Evolutionary conservation across 2,329 filamentous ascomycete genomes (phyloP).

Genomic region (Penicillium sclerotiorum): DNA sequence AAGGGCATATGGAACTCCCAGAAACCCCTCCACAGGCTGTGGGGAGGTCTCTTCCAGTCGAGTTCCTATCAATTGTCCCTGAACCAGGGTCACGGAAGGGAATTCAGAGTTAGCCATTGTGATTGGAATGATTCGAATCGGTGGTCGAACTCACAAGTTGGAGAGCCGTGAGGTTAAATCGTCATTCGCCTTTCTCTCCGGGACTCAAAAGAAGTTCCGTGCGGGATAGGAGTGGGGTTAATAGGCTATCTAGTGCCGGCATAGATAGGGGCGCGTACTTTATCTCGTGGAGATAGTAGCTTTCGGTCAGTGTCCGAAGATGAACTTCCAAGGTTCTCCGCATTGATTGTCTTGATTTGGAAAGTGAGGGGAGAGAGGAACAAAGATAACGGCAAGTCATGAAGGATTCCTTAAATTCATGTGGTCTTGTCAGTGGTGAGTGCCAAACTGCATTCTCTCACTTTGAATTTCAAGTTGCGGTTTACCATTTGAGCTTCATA

Average conservation of each 20-base stretch:
- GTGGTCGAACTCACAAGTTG: too few species aligned
- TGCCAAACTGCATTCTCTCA: too few species aligned
- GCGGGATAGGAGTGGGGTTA: constrained; percentile 20
- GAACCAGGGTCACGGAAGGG: constrained; percentile 24
- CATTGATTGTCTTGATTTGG: constrained; percentile 1
- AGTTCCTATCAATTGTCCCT: constrained; percentile 35
- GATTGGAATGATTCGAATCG: too few species aligned
- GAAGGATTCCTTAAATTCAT: too few species aligned
- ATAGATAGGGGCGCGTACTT: not conserved
- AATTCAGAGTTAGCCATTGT: not conserved
- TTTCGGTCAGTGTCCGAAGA: constrained; percentile 16
- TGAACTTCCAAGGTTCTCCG: constrained; percentile 8
- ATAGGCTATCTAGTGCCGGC: constrained; percentile 3
- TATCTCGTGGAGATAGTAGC: constrained; percentile 4
- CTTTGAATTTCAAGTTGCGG: too few species aligned
- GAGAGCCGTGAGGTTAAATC: too few species aligned
- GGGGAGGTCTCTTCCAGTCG: constrained; percentile 26
- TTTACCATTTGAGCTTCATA: not conserved
- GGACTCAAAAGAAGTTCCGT: constrained; percentile 21
- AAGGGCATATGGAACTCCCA: constrained; percentile 54
- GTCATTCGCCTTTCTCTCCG: constrained; percentile 18
- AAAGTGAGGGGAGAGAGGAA: not conserved
- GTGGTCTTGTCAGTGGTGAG: too few species aligned
- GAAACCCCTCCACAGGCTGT: constrained; percentile 44
- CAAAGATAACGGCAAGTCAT: not conserved